A percentile compares a stretch with the other conserved stretches of the same genome.
Conservation (phyloP, 192 early-diverging fungal genomes). For the Cetraspora pellucida region DNA sequence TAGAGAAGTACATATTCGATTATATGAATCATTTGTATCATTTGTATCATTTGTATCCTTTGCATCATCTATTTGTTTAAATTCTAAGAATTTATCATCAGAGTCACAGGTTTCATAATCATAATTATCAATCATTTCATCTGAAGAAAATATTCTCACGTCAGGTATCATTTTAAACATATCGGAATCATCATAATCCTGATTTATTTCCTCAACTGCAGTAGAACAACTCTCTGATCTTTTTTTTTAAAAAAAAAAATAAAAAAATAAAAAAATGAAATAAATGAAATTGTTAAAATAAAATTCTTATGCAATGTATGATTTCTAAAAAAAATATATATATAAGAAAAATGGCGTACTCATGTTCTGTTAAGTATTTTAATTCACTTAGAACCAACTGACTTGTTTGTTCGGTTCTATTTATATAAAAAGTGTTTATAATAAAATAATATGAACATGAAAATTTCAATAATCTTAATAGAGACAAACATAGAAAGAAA, state of each 20-base stretch:
- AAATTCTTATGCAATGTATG: too few relatives aligned
- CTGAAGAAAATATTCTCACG: not conserved
- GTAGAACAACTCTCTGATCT: conserved; percentile 6
- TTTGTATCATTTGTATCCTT: not conserved
- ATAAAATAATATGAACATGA: not conserved
- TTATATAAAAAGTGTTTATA: too few relatives aligned
- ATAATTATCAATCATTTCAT: not conserved
- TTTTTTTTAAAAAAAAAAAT: not conserved
- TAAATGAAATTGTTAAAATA: too few relatives aligned
- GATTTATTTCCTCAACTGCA: not conserved
- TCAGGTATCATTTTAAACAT: too few relatives aligned
- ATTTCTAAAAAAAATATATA: too few relatives aligned
- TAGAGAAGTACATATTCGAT: conserved; percentile 10
- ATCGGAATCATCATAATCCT: not conserved
- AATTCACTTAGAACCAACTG: conserved; percentile 4
- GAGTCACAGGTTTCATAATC: too few relatives aligned
- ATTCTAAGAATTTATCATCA: not conserved
- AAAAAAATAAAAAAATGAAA: too few relatives aligned
- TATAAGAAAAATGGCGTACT: not conserved
- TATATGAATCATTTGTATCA: not conserved
- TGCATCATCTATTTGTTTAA: not conserved
- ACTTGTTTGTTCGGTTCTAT: conserved; percentile 17
- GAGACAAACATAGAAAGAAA: not conserved
- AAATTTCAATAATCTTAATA: not conserved
- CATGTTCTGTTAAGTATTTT: not conserved